phyloP scores from a whole-genome alignment of 352 stramenopile genomes.

The Globisporangium megalacanthum region DNA sequence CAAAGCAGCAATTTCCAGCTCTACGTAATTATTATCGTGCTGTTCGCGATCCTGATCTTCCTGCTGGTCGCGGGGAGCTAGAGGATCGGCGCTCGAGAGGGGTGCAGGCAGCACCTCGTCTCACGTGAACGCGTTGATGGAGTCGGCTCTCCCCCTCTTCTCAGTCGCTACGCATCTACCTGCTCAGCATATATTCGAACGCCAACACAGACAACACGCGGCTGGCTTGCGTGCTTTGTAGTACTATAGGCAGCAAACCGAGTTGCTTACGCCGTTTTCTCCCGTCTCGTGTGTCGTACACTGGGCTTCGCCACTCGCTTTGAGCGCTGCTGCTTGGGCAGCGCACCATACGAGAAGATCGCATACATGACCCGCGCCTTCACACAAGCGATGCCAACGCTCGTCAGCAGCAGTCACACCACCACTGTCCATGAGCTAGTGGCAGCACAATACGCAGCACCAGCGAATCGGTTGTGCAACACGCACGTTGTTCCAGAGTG shows the following conservation, averaged over 20 bases:
- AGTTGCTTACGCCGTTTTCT: slow-evolving; percentile 17
- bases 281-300: slow-evolving; percentile 11
- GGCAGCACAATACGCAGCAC: background rate
- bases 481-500: slow-evolving; percentile 33
- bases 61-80: slow-evolving; percentile 73
- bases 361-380: slow-evolving; percentile 29
- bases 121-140: background rate
- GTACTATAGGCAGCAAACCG: too few relatives aligned
- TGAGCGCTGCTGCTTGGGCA: slow-evolving; percentile 4
- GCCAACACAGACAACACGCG: slow-evolving; percentile 3
- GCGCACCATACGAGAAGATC: slow-evolving; percentile 26
- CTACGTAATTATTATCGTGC: slow-evolving; percentile 87
- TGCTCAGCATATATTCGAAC: background rate
- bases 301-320: slow-evolving; percentile 4
- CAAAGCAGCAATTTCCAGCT: slow-evolving; percentile 94
- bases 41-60: slow-evolving; percentile 85
- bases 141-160: background rate
- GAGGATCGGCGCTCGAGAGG: background rate
- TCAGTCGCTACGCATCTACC: background rate
- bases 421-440: background rate
- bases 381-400: background rate
- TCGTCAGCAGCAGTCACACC: background rate
- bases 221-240: background rate
- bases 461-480: background rate
- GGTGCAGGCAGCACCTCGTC: background rate